Evolutionary conservation across 148 eudicot species (phyloP).

Genomic region (Dysphania ambrosioides): DNA sequence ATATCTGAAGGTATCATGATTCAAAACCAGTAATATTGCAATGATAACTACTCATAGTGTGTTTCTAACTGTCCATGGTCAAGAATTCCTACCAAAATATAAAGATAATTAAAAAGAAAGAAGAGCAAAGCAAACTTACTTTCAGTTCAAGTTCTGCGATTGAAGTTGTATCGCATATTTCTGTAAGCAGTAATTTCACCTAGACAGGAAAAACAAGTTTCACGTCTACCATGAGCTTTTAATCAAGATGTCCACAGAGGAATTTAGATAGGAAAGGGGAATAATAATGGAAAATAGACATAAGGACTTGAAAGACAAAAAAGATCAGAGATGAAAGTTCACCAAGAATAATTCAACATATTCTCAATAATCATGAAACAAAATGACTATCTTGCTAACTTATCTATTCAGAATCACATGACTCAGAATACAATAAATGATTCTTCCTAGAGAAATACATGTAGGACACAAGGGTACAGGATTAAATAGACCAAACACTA

Average conservation of each 20-base stretch:
- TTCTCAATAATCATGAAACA: not conserved
- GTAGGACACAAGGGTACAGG: not conserved
- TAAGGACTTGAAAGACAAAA: not conserved
- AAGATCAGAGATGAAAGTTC: not conserved
- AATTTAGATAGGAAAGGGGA: not conserved
- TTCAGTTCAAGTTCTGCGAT: conserved; percentile 82
- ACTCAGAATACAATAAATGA: not conserved
- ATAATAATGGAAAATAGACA: not conserved
- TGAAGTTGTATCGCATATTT: conserved; percentile 74
- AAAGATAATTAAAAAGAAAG: not conserved
- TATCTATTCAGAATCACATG: not conserved
- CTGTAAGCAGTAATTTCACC: conserved; percentile 72
- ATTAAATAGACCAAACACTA: not conserved
- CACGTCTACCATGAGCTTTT: conserved; percentile 3
- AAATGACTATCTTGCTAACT: not conserved
- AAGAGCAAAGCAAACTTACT: conserved; percentile 42
- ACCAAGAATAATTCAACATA: not conserved
- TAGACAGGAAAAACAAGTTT: conserved; percentile 31
- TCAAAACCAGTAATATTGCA: not conserved
- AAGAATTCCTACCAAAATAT: not conserved
- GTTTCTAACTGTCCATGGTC: not conserved
- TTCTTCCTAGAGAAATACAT: not conserved
- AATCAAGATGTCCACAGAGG: not conserved
- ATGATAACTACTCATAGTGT: too few relatives aligned
- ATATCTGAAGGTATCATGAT: not conserved